Conservation (phyloP, 768 basidiomycete genomes). For the Sarcomyxa edulis region DNA sequence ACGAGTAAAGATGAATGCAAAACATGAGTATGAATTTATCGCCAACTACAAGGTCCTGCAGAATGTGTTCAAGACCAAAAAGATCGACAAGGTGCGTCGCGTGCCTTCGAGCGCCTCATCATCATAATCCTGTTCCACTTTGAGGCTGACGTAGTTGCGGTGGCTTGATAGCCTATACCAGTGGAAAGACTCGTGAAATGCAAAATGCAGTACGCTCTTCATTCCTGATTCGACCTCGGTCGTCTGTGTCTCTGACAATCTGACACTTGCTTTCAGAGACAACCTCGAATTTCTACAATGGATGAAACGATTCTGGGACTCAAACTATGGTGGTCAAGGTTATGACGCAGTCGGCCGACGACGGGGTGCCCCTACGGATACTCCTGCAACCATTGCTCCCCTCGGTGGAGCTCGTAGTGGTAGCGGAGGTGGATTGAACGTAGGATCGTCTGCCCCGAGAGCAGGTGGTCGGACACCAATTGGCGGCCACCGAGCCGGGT, state of each 20-base stretch:
- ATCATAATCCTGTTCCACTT: too few species aligned
- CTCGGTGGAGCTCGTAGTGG: constrained; percentile 38
- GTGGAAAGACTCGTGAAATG: constrained; percentile 95
- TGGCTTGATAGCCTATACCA: constrained; percentile 82
- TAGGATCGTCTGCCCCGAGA: constrained; percentile 30
- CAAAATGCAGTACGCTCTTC: constrained; percentile 93
- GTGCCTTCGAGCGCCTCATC: not conserved
- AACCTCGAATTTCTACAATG: constrained; percentile 99
- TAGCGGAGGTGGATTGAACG: constrained; percentile 23
- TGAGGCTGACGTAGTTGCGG: too few species aligned
- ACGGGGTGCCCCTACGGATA: constrained; percentile 70
- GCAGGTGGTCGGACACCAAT: constrained; percentile 73
- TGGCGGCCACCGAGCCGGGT: constrained; percentile 60
- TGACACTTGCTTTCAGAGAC: constrained; percentile 47
- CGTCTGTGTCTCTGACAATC: constrained; percentile 3
- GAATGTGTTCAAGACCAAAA: constrained; percentile 84
- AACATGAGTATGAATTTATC: constrained; percentile 92
- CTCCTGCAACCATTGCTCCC: constrained; percentile 76
- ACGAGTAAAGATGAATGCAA: constrained; percentile 94
- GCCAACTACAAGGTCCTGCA: constrained; percentile 97
- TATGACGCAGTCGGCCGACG: constrained; percentile 85
- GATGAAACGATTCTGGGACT: constrained; percentile 95
- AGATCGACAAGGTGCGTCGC: constrained; percentile 81
- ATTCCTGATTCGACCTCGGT: constrained; percentile 2
- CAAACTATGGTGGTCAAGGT: constrained; percentile 79